Evolutionary conservation across 2,329 filamentous ascomycete species (phyloP).

Genomic region (Trichoderma hamatum): DNA sequence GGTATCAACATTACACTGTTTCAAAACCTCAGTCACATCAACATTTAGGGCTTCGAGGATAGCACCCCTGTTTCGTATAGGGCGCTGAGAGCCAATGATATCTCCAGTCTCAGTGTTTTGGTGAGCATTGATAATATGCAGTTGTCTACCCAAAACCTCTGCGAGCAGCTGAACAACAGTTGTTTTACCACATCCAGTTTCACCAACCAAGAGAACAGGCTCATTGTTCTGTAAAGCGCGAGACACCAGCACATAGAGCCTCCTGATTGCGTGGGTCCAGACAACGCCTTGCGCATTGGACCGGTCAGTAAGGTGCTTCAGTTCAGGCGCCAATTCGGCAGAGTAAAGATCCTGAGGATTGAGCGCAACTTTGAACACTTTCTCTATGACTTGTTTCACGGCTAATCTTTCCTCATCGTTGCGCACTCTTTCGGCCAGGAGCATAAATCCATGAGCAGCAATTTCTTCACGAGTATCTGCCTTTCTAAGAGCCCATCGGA

Average conservation of each 20-base stretch:
- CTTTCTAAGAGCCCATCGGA: conserved; percentile 86
- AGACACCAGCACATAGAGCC: conserved; percentile 86
- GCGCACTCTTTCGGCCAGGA: conserved; percentile 92
- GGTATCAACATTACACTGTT: conserved; percentile 44
- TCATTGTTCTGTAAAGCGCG: conserved; percentile 87
- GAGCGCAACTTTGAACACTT: conserved; percentile 83
- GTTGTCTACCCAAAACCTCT: conserved; percentile 71
- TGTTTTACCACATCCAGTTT: conserved; percentile 97
- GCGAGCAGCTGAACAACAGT: conserved; percentile 93
- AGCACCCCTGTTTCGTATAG: conserved; percentile 79
- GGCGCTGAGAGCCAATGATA: conserved; percentile 91
- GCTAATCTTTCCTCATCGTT: conserved; percentile 82
- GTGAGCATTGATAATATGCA: conserved; percentile 95
- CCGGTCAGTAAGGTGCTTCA: conserved; percentile 51
- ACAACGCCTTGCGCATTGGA: conserved; percentile 69
- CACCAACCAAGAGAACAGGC: conserved; percentile 90
- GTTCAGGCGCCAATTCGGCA: conserved; percentile 57
- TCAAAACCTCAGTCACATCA: conserved; percentile 59
- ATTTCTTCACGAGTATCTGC: conserved; percentile 87
- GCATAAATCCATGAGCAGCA: conserved; percentile 91
- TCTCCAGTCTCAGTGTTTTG: conserved; percentile 98
- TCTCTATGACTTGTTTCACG: conserved; percentile 87
- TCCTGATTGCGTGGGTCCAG: conserved; percentile 94
- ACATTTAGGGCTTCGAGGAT: conserved; percentile 67
- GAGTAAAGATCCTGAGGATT: conserved; percentile 75